Base-by-base conservation (phyloP, 1,139 yeast genomes). In the Arxiozyma telluris region DNA sequence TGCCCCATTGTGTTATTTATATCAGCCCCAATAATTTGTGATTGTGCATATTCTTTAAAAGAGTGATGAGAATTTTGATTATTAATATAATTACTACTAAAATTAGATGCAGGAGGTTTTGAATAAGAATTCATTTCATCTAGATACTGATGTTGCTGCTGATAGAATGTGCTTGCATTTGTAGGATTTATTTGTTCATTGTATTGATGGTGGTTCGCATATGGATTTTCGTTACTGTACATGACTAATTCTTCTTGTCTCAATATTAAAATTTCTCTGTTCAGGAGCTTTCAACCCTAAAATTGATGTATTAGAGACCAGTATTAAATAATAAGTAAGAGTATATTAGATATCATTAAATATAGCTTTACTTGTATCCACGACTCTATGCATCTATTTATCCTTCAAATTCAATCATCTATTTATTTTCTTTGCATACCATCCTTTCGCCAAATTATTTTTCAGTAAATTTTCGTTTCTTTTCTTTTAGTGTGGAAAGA, bases 41-140 rank as follows among this genome's bases (percentile, higher is more conserved):
- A 59, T 58, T 59, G 66, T 18, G 64, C 50, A 45, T 67, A 71
- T 21, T 69, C 73, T 50, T 71, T 72, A 21, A 71, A 56, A 1
- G 74, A 71, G 44, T 67, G 73, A 21, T 71, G 73, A 0, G 75
- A 72, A 27, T 67, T 68, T 54, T 71, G 75, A 49, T 63, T 68
- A 50, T 65, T 66, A 68, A 70, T 62, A 53, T 71, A 71, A 49
- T 65, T 69, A 7, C 64, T 54, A 50, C 71, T 67, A 52, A 71
- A 71, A 52, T 61, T 67, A 15, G 63, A 61, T 39, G 57, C 57
- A 15, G 67, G 62, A 18, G 69, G 67, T 42, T 68, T 68, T 1
- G 68, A 55, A 45, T 56, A 58, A 11, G 54, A 43, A 45, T 56
- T 57, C 42, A 61, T 59, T 17, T 60, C 64, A 2, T 56, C 60